Conservation (phyloP, 2,329 filamentous ascomycete species). For the Fusarium luffae region DNA sequence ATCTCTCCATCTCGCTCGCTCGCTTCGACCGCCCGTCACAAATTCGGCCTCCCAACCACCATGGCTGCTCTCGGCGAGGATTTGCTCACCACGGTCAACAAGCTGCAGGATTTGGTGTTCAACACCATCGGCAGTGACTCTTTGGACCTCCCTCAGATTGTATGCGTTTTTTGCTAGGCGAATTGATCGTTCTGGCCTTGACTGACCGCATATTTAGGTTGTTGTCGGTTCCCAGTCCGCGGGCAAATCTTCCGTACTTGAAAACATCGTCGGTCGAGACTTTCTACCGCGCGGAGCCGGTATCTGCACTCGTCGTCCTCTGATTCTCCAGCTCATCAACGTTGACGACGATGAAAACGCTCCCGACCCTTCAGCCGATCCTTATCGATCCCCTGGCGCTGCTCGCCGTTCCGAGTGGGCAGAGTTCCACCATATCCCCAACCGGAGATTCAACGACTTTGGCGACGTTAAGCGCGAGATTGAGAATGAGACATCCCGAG, state of each 20-base stretch:
- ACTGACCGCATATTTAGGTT: constrained; percentile 68
- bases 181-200: constrained; percentile 22
- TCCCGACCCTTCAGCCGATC: constrained; percentile 72
- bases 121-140: constrained; percentile 99
- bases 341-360: constrained; percentile 80
- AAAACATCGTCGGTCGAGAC: constrained; percentile 98
- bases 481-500: constrained; percentile 93
- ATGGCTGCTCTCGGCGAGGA: constrained; percentile 98
- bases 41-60: constrained; percentile 44
- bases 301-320: constrained; percentile 92
- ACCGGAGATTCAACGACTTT: constrained; percentile 91
- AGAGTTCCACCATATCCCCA: constrained; percentile 95
- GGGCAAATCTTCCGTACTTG: constrained; percentile 97
- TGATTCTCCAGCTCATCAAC: constrained; percentile 99
- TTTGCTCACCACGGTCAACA: constrained; percentile 94
- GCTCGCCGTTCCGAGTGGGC: constrained; percentile 80
- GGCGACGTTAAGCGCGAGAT: constrained; percentile 94
- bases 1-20: constrained; percentile 16
- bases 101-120: constrained; percentile 97
- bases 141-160: constrained; percentile 96
- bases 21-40: constrained; percentile 19
- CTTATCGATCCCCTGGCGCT: constrained; percentile 82
- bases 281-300: constrained; percentile 96
- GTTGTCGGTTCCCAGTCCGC: constrained; percentile 98
- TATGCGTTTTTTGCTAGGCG: constrained; percentile 60